A percentile compares a stretch with the other conserved stretches of the same genome.
Evolutionary conservation across 2,329 filamentous ascomycete genomes (phyloP).

Genomic region (Cladosporium sp.): DNA sequence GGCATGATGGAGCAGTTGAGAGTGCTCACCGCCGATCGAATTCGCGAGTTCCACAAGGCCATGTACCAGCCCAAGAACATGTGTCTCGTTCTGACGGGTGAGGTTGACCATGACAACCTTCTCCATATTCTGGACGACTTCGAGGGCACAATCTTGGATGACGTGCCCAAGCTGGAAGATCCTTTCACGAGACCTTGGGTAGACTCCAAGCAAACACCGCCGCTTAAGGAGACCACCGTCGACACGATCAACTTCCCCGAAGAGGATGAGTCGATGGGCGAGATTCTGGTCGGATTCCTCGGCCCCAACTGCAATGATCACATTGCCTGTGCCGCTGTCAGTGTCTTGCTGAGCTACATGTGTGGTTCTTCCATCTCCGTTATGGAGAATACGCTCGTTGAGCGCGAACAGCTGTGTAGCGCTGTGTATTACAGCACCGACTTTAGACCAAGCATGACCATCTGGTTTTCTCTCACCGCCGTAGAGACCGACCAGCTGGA

Average conservation of each 20-base stretch:
- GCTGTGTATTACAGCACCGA: conserved; percentile 76
- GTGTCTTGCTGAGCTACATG: conserved; percentile 76
- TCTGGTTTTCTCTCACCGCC: conserved; percentile 79
- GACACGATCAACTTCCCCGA: conserved; percentile 88
- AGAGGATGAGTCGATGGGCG: conserved; percentile 88
- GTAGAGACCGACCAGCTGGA: conserved; percentile 81
- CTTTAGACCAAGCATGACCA: conserved; percentile 70
- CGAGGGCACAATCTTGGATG: conserved; percentile 75
- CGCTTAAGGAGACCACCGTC: conserved; percentile 64
- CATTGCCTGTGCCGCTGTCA: conserved; percentile 59
- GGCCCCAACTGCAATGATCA: conserved; percentile 72
- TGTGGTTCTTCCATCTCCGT: conserved; percentile 90
- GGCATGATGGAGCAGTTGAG: conserved; percentile 91
- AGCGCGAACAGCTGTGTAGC: conserved; percentile 86
- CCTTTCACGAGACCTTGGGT: conserved; percentile 87
- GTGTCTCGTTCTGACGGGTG: conserved; percentile 84
- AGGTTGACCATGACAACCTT: conserved; percentile 76
- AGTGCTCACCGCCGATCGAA: conserved; percentile 78
- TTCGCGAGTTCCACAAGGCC: conserved; percentile 86
- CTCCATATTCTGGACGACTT: conserved; percentile 79
- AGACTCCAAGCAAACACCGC: conserved; percentile 72
- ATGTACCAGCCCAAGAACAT: conserved; percentile 99
- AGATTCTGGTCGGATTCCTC: conserved; percentile 79
- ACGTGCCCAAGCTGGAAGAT: conserved; percentile 67
- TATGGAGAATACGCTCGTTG: conserved; percentile 85